Conservation (phyloP, 331 rosid genomes). For the Dryas integrifolia region DNA sequence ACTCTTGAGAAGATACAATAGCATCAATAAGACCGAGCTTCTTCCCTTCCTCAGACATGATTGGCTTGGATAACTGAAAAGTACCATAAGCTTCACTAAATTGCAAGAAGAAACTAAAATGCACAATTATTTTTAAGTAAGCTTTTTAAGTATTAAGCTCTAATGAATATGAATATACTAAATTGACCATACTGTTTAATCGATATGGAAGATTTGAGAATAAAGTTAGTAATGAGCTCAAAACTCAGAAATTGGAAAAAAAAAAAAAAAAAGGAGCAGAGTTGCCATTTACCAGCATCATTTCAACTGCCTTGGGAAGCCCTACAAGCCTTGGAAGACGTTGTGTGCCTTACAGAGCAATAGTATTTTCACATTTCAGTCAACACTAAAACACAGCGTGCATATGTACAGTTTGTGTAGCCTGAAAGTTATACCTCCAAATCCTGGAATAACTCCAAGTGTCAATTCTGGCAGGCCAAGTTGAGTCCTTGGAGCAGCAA, state of each 20-base stretch:
- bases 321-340: conserved; percentile 98
- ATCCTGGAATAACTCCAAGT: conserved; percentile 92
- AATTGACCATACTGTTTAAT: not conserved
- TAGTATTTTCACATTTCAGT: conserved; percentile 30
- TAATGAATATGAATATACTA: not conserved
- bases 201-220: not conserved
- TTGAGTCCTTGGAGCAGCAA: conserved; percentile 80
- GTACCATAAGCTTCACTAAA: not conserved
- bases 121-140: not conserved
- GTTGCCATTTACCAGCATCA: conserved; percentile 72
- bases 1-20: conserved; percentile 68
- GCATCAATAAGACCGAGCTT: conserved; percentile 89
- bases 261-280: conserved; percentile 9
- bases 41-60: conserved; percentile 87
- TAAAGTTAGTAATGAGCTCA: conserved; percentile 16
- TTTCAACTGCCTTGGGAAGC: conserved; percentile 72
- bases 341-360: conserved; percentile 74
- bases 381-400: not conserved
- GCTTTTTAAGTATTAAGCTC: not conserved
- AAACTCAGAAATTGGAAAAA: conserved; percentile 10
- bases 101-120: conserved; percentile 3
- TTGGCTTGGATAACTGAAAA: conserved; percentile 72
- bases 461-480: conserved; percentile 92
- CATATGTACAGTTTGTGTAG: conserved; percentile 7
- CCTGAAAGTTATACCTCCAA: conserved; percentile 68